Evolutionary conservation across 805 yeast species (phyloP), one percentile per base, ranked within the genome.

Genomic region (Candida morakotiae): DNA sequence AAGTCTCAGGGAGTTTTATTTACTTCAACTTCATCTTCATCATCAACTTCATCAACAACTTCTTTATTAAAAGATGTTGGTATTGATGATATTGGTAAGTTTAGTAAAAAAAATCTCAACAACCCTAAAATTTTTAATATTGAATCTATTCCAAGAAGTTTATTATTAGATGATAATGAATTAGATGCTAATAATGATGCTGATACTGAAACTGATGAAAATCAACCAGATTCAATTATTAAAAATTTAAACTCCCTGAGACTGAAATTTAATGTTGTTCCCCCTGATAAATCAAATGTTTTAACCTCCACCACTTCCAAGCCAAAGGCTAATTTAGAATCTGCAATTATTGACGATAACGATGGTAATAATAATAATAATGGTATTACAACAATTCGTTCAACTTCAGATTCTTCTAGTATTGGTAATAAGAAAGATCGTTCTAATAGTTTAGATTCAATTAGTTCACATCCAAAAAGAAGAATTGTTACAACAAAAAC

Each of bases 1-100:
- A 39, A 51, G 64, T 60, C 65, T 58, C 66, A 58, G 64, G 55
- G 54, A 32, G 47, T 38, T 35, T 31, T 38, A 19, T 18, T 15
- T 24, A n/a, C n/a, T n/a, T 30, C 33, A 13, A n/a, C n/a, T n/a
- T n/a, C n/a, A n/a, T n/a, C n/a, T n/a, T n/a, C n/a, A n/a, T n/a
- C n/a, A n/a, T n/a, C n/a, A n/a, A n/a, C n/a, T n/a, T n/a, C n/a
- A n/a, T n/a, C n/a, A n/a, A n/a, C n/a, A n/a, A n/a, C n/a, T n/a
- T n/a, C 9, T 5, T 18, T 28, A 19, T 18, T 28, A 28, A 7
- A 7, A 18, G 22, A 28, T 18, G 4, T 10, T 5, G 11, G 18
- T 28, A 15, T n/a, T 14, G 24, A 8, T 9, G 9, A 8, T 7
- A 15, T 14, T 9, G 5, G 22, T 13, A 11, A n/a, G n/a, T 6